A percentile compares a stretch with the other conserved stretches of the same genome.
phyloP scores from a whole-genome alignment of 2,329 filamentous ascomycete species.

The Diaporthe vaccinii region DNA sequence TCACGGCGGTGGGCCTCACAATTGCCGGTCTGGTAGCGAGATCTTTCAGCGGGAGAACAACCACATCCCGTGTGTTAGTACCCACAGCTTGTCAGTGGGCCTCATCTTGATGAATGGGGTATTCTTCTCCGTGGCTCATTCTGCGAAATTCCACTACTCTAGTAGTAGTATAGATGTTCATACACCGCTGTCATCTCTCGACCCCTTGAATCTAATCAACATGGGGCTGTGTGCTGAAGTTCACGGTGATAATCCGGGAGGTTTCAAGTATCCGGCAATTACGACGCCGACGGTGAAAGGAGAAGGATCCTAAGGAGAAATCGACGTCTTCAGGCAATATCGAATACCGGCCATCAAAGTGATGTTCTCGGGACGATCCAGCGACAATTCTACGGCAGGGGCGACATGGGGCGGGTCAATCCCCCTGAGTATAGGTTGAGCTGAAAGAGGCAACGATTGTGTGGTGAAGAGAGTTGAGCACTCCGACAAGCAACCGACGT shows the following conservation, averaged over 20 bases:
- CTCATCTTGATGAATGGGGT: conserved; percentile 8
- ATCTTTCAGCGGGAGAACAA: neutral
- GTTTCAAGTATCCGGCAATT: neutral
- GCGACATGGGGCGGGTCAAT: neutral
- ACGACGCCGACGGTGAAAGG: neutral
- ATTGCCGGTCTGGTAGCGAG: neutral
- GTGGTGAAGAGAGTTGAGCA: neutral
- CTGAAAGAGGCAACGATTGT: too few relatives aligned
- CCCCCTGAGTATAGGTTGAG: too few relatives aligned
- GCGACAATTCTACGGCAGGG: too few relatives aligned
- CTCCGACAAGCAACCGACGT: neutral
- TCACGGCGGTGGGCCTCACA: neutral
- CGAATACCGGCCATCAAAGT: neutral
- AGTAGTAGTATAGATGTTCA: conserved; percentile 10
- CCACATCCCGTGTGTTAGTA: neutral
- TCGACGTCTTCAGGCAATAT: neutral
- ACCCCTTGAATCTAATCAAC: conserved; percentile 16
- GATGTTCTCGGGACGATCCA: neutral
- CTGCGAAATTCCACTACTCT: neutral
- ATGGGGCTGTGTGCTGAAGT: neutral
- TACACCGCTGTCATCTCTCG: neutral
- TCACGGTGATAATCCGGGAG: conserved; percentile 1
- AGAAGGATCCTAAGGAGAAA: neutral
- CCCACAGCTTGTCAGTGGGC: conserved; percentile 4
- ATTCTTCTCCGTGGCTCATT: conserved; percentile 19